Conservation (phyloP, 1,139 yeast species). For the Tardiomyces blankii region DNA sequence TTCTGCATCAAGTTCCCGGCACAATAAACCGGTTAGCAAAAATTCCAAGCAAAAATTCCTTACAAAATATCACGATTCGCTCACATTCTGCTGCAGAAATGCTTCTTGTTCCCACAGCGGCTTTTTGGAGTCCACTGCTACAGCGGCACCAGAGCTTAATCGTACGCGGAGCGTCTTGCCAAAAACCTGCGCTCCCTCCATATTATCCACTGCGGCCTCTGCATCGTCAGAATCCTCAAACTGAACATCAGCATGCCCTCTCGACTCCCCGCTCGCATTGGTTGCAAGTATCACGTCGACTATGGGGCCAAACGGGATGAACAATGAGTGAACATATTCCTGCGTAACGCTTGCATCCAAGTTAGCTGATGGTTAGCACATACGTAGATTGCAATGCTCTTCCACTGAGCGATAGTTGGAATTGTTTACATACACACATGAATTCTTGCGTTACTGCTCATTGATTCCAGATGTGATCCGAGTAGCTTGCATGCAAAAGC, state of each 20-base stretch:
- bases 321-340: slow-evolving; percentile 16
- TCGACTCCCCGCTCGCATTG: slow-evolving; percentile 5
- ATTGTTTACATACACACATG: no score
- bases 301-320: slow-evolving; percentile 29
- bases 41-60: no score
- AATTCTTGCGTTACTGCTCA: no score
- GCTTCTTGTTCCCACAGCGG: slow-evolving; percentile 9
- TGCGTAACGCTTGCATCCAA: slow-evolving; percentile 11
- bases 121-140: not conserved
- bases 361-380: slow-evolving; percentile 6
- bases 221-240: slow-evolving; percentile 24
- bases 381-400: no score
- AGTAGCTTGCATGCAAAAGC: no score
- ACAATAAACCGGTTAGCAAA: no score
- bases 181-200: slow-evolving; percentile 23
- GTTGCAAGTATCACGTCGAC: slow-evolving; percentile 14
- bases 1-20: no score
- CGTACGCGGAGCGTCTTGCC: slow-evolving; percentile 21
- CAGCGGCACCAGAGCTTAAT: not conserved
- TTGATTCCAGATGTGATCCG: no score
- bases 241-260: slow-evolving; percentile 19
- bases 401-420: no score
- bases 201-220: slow-evolving; percentile 26
- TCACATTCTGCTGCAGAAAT: not conserved
- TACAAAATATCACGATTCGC: no score